phyloP scores from a whole-genome alignment of 345 rosid species.

The Angophora floribunda region DNA sequence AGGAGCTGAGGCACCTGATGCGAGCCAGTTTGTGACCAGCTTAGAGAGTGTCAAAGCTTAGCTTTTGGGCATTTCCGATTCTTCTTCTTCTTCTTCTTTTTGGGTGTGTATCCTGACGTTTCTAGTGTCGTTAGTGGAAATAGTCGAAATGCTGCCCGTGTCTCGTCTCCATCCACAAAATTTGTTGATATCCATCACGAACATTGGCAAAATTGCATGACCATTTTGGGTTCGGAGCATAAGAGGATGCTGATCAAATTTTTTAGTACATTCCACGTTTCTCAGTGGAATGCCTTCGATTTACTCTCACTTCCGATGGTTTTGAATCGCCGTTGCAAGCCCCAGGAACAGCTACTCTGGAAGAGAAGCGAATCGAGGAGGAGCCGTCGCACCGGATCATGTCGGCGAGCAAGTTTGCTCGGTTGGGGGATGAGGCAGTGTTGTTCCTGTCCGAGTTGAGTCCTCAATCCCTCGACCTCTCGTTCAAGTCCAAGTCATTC shows the following conservation, averaged over 20 bases:
- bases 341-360: not conserved
- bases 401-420: not conserved
- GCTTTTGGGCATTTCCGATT: not conserved
- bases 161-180: not conserved
- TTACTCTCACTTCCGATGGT: not conserved
- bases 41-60: not conserved
- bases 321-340: not conserved
- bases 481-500: not conserved
- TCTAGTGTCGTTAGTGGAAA: not conserved
- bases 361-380: not conserved
- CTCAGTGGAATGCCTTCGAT: not conserved
- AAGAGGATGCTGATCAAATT: not conserved
- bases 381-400: not conserved
- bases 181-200: not conserved
- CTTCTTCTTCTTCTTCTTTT: not conserved
- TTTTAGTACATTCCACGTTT: not conserved
- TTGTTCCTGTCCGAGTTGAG: constrained; percentile 36
- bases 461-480: constrained; percentile 33
- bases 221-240: not conserved
- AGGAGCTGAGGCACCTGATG: constrained; percentile 6
- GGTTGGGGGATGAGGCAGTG: constrained; percentile 24
- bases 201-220: not conserved
- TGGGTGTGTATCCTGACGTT: not conserved
- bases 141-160: not conserved
- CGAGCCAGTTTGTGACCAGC: not conserved